These are phyloP conservation scores for Leucocoprinus leucothites DNA, from an alignment of 768 basidiomycete species.

Conservation along the genomic window DNA sequence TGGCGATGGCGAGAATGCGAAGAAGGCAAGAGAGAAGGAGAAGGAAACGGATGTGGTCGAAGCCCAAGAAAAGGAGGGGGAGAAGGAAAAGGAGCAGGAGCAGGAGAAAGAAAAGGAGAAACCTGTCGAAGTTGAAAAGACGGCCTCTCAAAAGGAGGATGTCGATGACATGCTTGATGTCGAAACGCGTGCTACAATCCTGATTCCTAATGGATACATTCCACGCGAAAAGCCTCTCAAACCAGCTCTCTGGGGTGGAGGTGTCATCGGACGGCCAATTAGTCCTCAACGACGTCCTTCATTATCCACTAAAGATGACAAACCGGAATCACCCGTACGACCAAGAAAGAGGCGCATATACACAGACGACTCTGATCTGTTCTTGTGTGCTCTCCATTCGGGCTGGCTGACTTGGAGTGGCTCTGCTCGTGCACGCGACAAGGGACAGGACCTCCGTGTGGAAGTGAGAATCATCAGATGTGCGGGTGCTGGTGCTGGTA, in stretches of 20 bases:
- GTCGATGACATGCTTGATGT: constrained; percentile 30
- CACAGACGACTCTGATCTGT: constrained; percentile 75
- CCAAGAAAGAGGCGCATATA: constrained; percentile 51
- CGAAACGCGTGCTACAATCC: constrained; percentile 48
- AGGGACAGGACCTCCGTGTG: constrained; percentile 37
- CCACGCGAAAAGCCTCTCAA: constrained; percentile 50
- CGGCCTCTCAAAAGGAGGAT: constrained; percentile 12
- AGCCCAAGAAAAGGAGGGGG: constrained; percentile 12
- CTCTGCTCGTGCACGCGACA: constrained; percentile 31
- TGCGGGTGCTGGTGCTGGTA: constrained; percentile 27
- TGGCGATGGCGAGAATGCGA: constrained; percentile 14
- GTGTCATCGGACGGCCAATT: constrained; percentile 34
- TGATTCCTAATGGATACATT: constrained; percentile 58
- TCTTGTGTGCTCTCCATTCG: constrained; percentile 66
- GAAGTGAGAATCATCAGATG: constrained; percentile 39
- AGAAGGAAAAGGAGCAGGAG: constrained; percentile 6
- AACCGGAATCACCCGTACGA: constrained; percentile 1
- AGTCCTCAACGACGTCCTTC: constrained; percentile 9
- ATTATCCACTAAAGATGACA: constrained; percentile 3
- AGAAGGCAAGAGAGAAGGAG: constrained; percentile 14
- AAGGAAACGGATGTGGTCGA: constrained; percentile 1
- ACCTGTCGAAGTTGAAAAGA: constrained; percentile 10
- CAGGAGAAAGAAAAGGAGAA: constrained; percentile 15
- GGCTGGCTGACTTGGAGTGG: constrained; percentile 53
- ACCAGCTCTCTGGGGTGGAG: constrained; percentile 73